Conservation (phyloP, 768 basidiomycete genomes). For the Collybia sordida region DNA sequence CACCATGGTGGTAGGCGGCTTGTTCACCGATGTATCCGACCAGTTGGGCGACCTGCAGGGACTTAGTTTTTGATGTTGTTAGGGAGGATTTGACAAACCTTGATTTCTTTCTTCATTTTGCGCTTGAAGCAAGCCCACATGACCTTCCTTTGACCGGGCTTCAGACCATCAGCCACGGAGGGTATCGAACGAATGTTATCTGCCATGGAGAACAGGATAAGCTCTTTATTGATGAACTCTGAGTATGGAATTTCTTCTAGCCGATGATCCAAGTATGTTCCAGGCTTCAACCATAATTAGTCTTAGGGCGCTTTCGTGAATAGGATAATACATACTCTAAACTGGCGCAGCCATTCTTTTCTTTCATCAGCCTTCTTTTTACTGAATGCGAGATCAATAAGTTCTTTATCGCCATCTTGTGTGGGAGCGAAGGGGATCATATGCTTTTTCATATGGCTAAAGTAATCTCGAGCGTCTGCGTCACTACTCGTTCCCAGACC, state of each 20-base stretch:
- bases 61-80: not conserved
- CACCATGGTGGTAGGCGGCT: conserved; percentile 96
- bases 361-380: conserved; percentile 99
- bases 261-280: conserved; percentile 90
- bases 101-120: conserved; percentile 89
- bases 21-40: conserved; percentile 94
- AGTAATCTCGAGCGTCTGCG: conserved; percentile 89
- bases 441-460: conserved; percentile 88
- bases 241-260: conserved; percentile 82
- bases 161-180: conserved; percentile 89
- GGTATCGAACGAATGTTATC: conserved; percentile 99
- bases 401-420: conserved; percentile 77
- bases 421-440: conserved; percentile 89
- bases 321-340: conserved; percentile 54
- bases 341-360: conserved; percentile 96
- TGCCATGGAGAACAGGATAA: conserved; percentile 99
- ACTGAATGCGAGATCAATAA: conserved; percentile 98
- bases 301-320: too few species aligned
- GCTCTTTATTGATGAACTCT: conserved; percentile 97
- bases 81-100: conserved; percentile 41
- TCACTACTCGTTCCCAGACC: conserved; percentile 95
- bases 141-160: conserved; percentile 97
- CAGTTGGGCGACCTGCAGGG: conserved; percentile 80
- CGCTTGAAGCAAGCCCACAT: conserved; percentile 96
- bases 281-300: conserved; percentile 56